Base-by-base conservation (phyloP, 192 early-diverging fungal species). In the Coemansia sp. region DNA sequence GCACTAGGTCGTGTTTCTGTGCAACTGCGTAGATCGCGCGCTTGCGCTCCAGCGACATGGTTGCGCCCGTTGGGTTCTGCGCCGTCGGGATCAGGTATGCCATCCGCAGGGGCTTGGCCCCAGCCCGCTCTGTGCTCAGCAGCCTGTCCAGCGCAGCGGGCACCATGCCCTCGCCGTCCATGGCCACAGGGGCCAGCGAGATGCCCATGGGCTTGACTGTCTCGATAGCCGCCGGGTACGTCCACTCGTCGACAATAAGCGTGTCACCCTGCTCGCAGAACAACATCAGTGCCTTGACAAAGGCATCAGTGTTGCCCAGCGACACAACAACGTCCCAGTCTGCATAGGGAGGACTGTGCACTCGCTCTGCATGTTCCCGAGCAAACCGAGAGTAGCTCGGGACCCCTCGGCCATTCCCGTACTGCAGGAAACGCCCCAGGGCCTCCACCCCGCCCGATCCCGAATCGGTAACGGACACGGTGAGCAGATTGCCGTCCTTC, bases 31-130 rank as follows among this genome's bases (percentile, higher is more conserved):
- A 96, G 12, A 98, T 78, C 11, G 76, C 73, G 27, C 72, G 80
- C 44, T 88, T 91, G 29, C 95, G 82, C 37, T 82, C 82, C 13
- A 82, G 41, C 5, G 85, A 80, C 39, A 89, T 86, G 45, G 81
- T 88, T 13, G 77, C 79, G 21, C 95, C 95, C 0, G 93, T 91
- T 0, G 95, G 95, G 67, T 96, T 98, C 21, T 87, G 83, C 23
- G 88, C 93, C 7, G 80, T 82, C 14, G 93, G 91, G 2, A 98
- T 85, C 34, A 85, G 82, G 57, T 91, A 90, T 9, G 87, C 53
- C 10, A 81, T 60, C 5, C 76, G 60, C 38, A 54, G 72, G 4
- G 37, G 61, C 44, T 27, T 64, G 2, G 12, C 22, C 21, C 14
- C 54, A 38, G 78, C 81, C 63, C 6, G 40, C 67, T 13, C 67